phyloP scores from a whole-genome alignment of 331 rosid species.

The Arachis monticola region DNA sequence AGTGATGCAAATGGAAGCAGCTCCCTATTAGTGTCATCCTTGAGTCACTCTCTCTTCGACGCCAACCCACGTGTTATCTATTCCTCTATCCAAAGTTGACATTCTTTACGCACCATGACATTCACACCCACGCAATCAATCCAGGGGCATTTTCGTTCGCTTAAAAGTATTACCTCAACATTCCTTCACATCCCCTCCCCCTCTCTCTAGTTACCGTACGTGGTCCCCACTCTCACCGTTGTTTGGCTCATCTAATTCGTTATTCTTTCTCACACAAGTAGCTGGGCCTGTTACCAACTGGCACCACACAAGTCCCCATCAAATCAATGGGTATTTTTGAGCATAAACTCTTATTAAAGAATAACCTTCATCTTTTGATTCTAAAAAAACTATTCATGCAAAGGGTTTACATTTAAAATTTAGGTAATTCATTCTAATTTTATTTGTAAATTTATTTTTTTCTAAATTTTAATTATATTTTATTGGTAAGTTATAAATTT shows the following conservation, averaged over 20 bases:
- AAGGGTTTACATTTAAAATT: too few species aligned
- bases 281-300: conserved; percentile 19
- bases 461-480: too few species aligned
- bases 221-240: conserved; percentile 49
- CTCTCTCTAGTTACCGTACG: conserved; percentile 19
- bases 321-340: conserved; percentile 43
- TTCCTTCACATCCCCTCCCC: neutral
- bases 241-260: conserved; percentile 57
- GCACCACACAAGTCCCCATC: conserved; percentile 54
- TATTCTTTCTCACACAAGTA: conserved; percentile 53
- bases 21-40: neutral
- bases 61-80: conserved; percentile 39
- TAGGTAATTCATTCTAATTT: too few species aligned
- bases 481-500: too few species aligned
- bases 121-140: conserved; percentile 26
- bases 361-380: neutral
- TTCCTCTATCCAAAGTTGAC: conserved; percentile 46
- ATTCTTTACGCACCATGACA: conserved; percentile 45
- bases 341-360: conserved; percentile 36
- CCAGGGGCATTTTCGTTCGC: conserved; percentile 34
- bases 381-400: too few species aligned
- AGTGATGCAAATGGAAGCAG: too few species aligned
- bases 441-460: too few species aligned
- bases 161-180: conserved; percentile 5
- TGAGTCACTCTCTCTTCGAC: conserved; percentile 21